phyloP scores from a whole-genome alignment of 2,329 filamentous ascomycete species.

The Fusarium mangiferae region DNA sequence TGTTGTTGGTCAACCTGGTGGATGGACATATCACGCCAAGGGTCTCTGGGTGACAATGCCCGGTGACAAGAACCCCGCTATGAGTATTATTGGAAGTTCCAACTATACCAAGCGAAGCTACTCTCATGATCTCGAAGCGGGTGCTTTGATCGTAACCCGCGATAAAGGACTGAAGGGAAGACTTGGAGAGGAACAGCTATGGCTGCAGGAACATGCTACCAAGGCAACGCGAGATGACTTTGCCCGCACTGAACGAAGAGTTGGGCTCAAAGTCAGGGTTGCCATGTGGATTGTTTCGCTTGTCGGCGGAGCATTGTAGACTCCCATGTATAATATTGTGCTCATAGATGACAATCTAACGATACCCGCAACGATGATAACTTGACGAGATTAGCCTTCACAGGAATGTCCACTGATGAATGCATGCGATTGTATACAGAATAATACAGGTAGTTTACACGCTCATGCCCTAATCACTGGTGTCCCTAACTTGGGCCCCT shows the following conservation, averaged over 20 bases:
- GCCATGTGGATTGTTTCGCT: slow-evolving; percentile 94
- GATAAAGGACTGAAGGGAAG: slow-evolving; percentile 77
- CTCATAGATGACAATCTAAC: slow-evolving; percentile 11
- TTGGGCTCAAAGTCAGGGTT: slow-evolving; percentile 83
- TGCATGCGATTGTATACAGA: slow-evolving; percentile 40
- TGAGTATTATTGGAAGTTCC: slow-evolving; percentile 88
- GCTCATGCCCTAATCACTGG: slow-evolving; percentile 48
- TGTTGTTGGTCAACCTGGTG: slow-evolving; percentile 80
- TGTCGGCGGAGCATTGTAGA: slow-evolving; percentile 85
- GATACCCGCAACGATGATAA: slow-evolving; percentile 12
- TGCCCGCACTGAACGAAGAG: slow-evolving; percentile 81
- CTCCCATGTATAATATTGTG: slow-evolving; percentile 31
- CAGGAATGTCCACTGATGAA: not conserved
- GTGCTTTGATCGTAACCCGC: slow-evolving; percentile 84
- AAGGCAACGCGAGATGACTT: slow-evolving; percentile 81
- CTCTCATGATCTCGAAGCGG: slow-evolving; percentile 89
- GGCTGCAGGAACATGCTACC: slow-evolving; percentile 79
- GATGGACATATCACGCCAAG: slow-evolving; percentile 99
- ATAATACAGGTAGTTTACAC: slow-evolving; percentile 46
- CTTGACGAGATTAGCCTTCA: not conserved
- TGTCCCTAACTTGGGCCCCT: slow-evolving; percentile 51
- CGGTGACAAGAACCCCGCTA: slow-evolving; percentile 71
- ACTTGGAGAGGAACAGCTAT: slow-evolving; percentile 82
- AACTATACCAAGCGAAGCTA: slow-evolving; percentile 98
- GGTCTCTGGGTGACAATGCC: slow-evolving; percentile 89